Evolutionary conservation across 768 basidiomycete genomes (phyloP).

Genomic region (Lactarius psammicola): DNA sequence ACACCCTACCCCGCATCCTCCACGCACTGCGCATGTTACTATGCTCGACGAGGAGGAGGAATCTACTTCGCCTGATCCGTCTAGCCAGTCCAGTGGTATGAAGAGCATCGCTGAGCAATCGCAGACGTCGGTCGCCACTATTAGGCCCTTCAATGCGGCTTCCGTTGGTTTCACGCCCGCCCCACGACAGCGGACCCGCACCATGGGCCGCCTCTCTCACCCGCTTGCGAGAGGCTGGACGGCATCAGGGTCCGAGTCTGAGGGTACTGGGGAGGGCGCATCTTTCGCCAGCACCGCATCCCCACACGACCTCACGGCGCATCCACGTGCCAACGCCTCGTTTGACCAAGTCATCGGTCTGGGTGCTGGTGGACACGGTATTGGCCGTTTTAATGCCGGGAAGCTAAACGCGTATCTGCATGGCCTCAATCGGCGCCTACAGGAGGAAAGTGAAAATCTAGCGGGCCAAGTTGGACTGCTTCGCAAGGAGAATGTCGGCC

Average conservation of each 20-base stretch:
- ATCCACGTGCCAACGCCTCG: conserved; percentile 78
- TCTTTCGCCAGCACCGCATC: conserved; percentile 83
- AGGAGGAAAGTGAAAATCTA: conserved; percentile 80
- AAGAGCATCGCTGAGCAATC: conserved; percentile 35
- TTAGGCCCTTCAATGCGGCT: conserved; percentile 45
- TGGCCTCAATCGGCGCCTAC: conserved; percentile 75
- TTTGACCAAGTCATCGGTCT: conserved; percentile 83
- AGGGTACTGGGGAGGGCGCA: conserved; percentile 49
- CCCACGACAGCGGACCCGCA: conserved; percentile 45
- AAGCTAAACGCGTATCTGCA: conserved; percentile 88
- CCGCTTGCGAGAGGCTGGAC: conserved; percentile 57
- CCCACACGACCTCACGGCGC: conserved; percentile 83
- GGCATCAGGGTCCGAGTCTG: conserved; percentile 30
- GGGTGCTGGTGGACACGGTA: conserved; percentile 60
- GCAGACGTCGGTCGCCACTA: conserved; percentile 35
- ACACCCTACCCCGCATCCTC: conserved; percentile 61
- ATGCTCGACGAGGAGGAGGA: conserved; percentile 14
- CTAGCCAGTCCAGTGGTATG: conserved; percentile 37
- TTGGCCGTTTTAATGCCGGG: conserved; percentile 77
- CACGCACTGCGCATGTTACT: conserved; percentile 25
- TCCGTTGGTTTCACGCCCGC: conserved; percentile 67
- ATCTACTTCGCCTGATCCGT: conserved; percentile 22
- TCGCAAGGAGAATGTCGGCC: conserved; percentile 42
- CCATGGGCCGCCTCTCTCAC: conserved; percentile 52
- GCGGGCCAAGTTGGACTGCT: conserved; percentile 52